These are phyloP conservation scores for Penicillium nordicum DNA, from an alignment of 2,329 filamentous ascomycete genomes.

Conservation along the genomic window DNA sequence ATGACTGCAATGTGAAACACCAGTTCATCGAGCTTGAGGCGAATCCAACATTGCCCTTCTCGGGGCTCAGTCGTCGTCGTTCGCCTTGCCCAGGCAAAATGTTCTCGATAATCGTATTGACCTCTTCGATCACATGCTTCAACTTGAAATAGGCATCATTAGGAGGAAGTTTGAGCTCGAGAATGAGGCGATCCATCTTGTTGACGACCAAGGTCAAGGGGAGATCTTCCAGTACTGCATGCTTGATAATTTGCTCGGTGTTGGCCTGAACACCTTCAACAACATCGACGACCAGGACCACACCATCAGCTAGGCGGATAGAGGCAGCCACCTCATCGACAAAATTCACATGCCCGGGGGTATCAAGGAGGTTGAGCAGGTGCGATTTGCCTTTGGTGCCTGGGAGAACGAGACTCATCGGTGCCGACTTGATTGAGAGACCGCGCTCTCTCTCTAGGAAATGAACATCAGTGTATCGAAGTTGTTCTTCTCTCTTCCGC, in stretches of 20 bases:
- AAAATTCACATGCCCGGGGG: constrained; percentile 96
- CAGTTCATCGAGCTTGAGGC: constrained; percentile 90
- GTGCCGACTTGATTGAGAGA: constrained; percentile 84
- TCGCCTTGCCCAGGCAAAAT: constrained; percentile 78
- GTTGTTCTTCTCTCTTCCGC: constrained; percentile 78
- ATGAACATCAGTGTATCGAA: constrained; percentile 92
- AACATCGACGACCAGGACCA: constrained; percentile 91
- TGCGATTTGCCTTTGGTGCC: constrained; percentile 91
- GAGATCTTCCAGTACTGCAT: constrained; percentile 84
- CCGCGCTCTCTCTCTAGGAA: constrained; percentile 84
- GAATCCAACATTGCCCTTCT: constrained; percentile 98
- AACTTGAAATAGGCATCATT: constrained; percentile 98
- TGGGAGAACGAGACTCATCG: constrained; percentile 89
- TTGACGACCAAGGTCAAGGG: constrained; percentile 90
- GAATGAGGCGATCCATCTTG: constrained; percentile 92
- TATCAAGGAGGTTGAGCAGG: constrained; percentile 91
- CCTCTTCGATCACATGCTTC: constrained; percentile 96
- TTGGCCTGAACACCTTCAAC: constrained; percentile 99
- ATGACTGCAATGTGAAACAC: constrained; percentile 93
- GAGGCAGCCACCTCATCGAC: constrained; percentile 93
- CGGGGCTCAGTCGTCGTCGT: constrained; percentile 78
- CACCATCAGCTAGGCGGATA: constrained; percentile 81
- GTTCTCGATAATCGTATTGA: constrained; percentile 92
- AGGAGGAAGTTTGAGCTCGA: constrained; percentile 90
- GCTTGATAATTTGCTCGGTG: constrained; percentile 94